Percentiles rank a stretch among this genome's conserved stretches.
Conservation (phyloP, 2,329 filamentous ascomycete genomes). For the Fusarium tricinctum region DNA sequence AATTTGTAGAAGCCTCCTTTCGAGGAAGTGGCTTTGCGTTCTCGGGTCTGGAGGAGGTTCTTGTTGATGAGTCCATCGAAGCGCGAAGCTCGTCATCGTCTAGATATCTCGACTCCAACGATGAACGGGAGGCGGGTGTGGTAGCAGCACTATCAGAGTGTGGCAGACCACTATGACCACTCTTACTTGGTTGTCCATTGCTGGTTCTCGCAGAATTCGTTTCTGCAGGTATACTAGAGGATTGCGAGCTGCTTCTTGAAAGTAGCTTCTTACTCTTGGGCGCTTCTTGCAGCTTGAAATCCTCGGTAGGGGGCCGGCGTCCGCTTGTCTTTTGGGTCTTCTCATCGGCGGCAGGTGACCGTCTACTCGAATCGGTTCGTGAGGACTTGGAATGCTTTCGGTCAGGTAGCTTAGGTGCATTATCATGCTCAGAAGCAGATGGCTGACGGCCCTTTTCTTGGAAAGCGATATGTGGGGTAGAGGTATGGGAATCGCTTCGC, state of each 20-base stretch:
- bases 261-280: slow-evolving; percentile 72
- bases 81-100: slow-evolving; percentile 66
- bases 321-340: slow-evolving; percentile 53
- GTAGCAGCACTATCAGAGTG: slow-evolving; percentile 55
- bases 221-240: slow-evolving; percentile 57
- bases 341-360: slow-evolving; percentile 57
- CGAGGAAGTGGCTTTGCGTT: slow-evolving; percentile 68
- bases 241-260: slow-evolving; percentile 62
- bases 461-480: slow-evolving; percentile 91
- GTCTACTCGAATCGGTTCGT: slow-evolving; percentile 56
- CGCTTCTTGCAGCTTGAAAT: slow-evolving; percentile 85
- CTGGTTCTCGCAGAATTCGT: slow-evolving; percentile 53
- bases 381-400: slow-evolving; percentile 60
- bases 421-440: slow-evolving; percentile 68
- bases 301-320: slow-evolving; percentile 63
- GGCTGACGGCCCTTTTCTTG: slow-evolving; percentile 80
- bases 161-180: slow-evolving; percentile 47
- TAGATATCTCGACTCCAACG: slow-evolving; percentile 69
- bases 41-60: slow-evolving; percentile 57
- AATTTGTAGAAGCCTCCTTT: slow-evolving; percentile 71
- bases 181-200: slow-evolving; percentile 53
- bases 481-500: slow-evolving; percentile 64
- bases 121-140: slow-evolving; percentile 62
- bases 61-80: slow-evolving; percentile 59
- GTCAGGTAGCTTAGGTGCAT: slow-evolving; percentile 63